Conservation (phyloP, 352 stramenopile species). For the Pythium brassicae region DNA sequence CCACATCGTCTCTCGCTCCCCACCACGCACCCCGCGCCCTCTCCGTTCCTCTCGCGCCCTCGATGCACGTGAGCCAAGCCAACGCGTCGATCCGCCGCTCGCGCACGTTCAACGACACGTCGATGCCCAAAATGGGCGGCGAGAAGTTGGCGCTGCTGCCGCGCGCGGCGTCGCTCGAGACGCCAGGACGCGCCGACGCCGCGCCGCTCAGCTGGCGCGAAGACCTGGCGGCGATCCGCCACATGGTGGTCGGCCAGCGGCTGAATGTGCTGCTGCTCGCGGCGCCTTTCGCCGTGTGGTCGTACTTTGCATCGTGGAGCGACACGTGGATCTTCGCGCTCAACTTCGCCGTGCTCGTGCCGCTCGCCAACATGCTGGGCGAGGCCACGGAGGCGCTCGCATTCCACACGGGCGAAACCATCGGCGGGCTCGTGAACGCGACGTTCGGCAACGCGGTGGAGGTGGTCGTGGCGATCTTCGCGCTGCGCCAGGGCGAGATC, state of each 20-base stretch:
- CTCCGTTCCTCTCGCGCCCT: neutral
- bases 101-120: constrained; percentile 30
- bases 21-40: neutral
- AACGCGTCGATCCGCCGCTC: constrained; percentile 55
- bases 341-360: constrained; percentile 97
- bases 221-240: constrained; percentile 38
- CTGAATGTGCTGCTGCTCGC: constrained; percentile 71
- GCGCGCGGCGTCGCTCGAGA: constrained; percentile 14
- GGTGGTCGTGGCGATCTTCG: constrained; percentile 95
- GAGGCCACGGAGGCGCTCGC: constrained; percentile 97
- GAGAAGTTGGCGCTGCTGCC: constrained; percentile 14
- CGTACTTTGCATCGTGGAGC: constrained; percentile 54
- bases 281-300: constrained; percentile 58
- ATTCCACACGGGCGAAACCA: constrained; percentile 95
- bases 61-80: constrained; percentile 64
- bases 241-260: constrained; percentile 41
- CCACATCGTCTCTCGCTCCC: neutral
- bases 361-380: constrained; percentile 93
- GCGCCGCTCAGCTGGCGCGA: constrained; percentile 19
- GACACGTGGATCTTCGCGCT: constrained; percentile 89
- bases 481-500: constrained; percentile 92
- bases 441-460: constrained; percentile 98
- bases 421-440: constrained; percentile 96
- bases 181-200: neutral
- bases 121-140: constrained; percentile 14